phyloP scores from a whole-genome alignment of 768 basidiomycete species.

The Galerina marginata region DNA sequence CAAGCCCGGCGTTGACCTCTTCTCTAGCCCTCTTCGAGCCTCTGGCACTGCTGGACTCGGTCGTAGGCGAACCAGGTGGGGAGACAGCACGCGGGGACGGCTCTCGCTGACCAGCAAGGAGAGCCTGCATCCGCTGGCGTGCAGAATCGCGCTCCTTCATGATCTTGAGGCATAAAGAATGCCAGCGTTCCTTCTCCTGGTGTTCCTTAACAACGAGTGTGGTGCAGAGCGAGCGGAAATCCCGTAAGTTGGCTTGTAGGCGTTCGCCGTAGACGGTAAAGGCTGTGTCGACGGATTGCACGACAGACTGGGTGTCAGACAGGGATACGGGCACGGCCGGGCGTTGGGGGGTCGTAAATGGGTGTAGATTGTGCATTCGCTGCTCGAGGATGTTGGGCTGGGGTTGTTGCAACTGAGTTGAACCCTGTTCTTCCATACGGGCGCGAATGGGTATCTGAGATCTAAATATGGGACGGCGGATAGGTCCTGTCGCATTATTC shows the following conservation, averaged over 20 bases:
- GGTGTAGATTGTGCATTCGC: not conserved
- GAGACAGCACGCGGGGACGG: not conserved
- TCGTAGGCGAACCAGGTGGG: not conserved
- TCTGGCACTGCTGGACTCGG: not conserved
- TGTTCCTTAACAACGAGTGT: slow-evolving; percentile 35
- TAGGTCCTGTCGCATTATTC: not conserved
- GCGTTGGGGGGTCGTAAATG: not conserved
- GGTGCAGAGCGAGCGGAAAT: slow-evolving; percentile 36
- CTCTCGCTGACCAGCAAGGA: slow-evolving; percentile 15
- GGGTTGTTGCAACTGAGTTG: not conserved
- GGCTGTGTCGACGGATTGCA: slow-evolving; percentile 31
- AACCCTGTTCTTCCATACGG: not conserved
- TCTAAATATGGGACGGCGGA: not conserved
- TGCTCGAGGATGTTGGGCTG: not conserved
- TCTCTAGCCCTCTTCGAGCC: slow-evolving; percentile 4
- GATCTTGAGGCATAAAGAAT: slow-evolving; percentile 33
- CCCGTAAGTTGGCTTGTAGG: slow-evolving; percentile 32
- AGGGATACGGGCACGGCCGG: not conserved
- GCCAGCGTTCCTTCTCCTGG: slow-evolving; percentile 34
- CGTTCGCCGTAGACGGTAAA: slow-evolving; percentile 36
- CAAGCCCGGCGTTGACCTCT: not conserved
- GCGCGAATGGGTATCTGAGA: slow-evolving; percentile 14
- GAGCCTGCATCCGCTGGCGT: slow-evolving; percentile 31
- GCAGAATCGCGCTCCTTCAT: slow-evolving; percentile 40
- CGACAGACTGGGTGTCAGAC: slow-evolving; percentile 9